These are phyloP conservation scores for Diplodia intermedia DNA, from an alignment of 2,329 filamentous ascomycete genomes.

Conservation along the genomic window DNA sequence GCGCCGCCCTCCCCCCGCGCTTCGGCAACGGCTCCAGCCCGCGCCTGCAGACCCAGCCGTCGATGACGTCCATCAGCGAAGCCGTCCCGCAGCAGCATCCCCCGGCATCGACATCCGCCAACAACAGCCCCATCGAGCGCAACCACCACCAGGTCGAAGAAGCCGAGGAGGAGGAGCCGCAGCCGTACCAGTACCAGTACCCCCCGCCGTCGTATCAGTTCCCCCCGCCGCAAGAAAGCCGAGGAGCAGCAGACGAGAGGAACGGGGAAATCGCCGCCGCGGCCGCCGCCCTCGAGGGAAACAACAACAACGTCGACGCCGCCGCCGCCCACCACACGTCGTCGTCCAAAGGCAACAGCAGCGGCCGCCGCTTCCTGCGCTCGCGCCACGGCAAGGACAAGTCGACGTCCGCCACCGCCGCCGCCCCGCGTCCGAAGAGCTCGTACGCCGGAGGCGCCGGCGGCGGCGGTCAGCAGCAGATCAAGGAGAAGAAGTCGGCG, in stretches of 20 bases:
- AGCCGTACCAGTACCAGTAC: not conserved
- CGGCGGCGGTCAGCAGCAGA: too few species aligned
- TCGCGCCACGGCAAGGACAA: not conserved
- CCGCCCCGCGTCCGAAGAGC: not conserved
- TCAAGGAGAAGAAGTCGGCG: conserved; percentile 10
- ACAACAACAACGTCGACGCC: not conserved
- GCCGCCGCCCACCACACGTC: too few species aligned
- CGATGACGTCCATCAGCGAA: conserved; percentile 7
- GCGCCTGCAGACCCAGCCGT: conserved; percentile 1
- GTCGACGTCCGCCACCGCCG: not conserved
- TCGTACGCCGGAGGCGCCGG: not conserved
- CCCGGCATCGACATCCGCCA: not conserved
- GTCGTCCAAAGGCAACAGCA: not conserved
- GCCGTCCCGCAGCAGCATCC: too few species aligned
- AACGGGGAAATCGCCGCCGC: not conserved
- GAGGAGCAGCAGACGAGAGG: not conserved
- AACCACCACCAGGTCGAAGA: not conserved
- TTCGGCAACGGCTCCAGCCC: conserved; percentile 10
- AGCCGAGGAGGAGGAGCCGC: not conserved
- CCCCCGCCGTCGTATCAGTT: not conserved
- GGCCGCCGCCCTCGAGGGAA: not conserved
- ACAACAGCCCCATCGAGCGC: not conserved
- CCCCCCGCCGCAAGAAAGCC: too few species aligned
- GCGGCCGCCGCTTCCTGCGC: not conserved
- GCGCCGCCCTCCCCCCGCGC: not conserved